Evolutionary conservation across 1,284 basidiomycete genomes (phyloP), one percentile per base, ranked within the genome.

Genomic region (Chalciporus sp.): DNA sequence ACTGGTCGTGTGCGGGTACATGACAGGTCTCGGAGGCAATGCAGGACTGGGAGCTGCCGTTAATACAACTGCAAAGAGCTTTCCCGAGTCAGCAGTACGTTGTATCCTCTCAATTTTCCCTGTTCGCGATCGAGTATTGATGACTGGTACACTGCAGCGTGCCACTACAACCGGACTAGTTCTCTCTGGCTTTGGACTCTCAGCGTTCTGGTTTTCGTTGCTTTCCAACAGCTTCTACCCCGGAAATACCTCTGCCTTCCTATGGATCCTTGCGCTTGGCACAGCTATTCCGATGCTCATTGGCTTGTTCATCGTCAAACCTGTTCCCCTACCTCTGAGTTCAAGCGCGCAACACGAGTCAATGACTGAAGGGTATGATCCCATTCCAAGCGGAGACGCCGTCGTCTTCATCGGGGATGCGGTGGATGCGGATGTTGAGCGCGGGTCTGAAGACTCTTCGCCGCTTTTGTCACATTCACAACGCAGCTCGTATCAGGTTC

Each of bases 101-200:
- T 14, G 12, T n/a, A 17, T 26, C n/a, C 12, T 44, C 23, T 40
- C 14, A 28, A 27, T 10, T 4, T 46, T 40, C 17, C 33, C 31
- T 20, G 4, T 44, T 47, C 19, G 26, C 16, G 47, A 23, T 10
- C 2, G 7, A 48, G 12, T 33, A 45, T 42, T 3, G 11, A 4
- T 9, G 10, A 3, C 26, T 47, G 26, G 51, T 46, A 47, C 47
- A 42, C 17, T 47, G n/a, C 49, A 85, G 85, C 77, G 90, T 35
- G 90, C 86, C 2, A 83, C 85, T 0, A 82, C 86, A 1, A 90
- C 87, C 2, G 86, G 86, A 3, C 67, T 90, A 14, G 90, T 93
- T 19, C 73, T 92, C 16, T 89, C 89, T 0, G 92, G 89, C n/a
- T 92, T 92, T 56, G 92, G 92, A 0, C 77, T 94, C 6, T 91